Conservation (phyloP, 192 early-diverging fungal genomes). For the Mortierella claussenii region DNA sequence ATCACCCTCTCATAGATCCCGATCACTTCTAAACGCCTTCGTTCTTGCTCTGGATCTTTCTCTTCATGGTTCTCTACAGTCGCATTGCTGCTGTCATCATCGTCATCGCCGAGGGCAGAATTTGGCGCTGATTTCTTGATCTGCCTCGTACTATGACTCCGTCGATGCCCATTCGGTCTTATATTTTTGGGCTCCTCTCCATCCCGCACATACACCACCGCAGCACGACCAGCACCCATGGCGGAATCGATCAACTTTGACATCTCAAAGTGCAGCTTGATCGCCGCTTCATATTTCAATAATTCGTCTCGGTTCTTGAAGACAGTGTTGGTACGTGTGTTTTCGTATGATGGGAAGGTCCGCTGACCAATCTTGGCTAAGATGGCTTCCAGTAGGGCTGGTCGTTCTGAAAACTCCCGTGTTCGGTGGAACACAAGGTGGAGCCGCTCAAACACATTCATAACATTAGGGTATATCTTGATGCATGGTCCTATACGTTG, state of each 20-base stretch:
- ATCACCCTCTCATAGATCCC: slow-evolving; percentile 46
- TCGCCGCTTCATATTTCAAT: slow-evolving; percentile 57
- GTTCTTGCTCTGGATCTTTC: slow-evolving; percentile 21
- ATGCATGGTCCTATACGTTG: slow-evolving; percentile 53
- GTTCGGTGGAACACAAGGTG: slow-evolving; percentile 57
- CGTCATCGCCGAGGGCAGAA: background rate
- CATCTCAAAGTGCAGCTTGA: slow-evolving; percentile 41
- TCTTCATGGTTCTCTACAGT: background rate
- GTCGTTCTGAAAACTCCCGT: slow-evolving; percentile 15
- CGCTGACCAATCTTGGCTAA: slow-evolving; percentile 53
- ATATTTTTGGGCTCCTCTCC: too few species aligned
- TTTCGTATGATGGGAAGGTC: slow-evolving; percentile 53
- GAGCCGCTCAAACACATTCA: slow-evolving; percentile 52
- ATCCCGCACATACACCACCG: slow-evolving; percentile 32
- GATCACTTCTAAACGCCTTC: slow-evolving; percentile 37
- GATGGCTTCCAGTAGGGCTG: slow-evolving; percentile 52
- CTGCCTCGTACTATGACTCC: background rate
- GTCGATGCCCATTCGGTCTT: background rate
- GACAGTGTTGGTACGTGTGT: slow-evolving; percentile 42
- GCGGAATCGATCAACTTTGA: slow-evolving; percentile 37
- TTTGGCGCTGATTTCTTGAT: background rate
- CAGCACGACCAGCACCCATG: slow-evolving; percentile 15
- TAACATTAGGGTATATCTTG: slow-evolving; percentile 37
- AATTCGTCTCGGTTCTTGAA: slow-evolving; percentile 46
- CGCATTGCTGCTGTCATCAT: background rate